Evolutionary conservation across 495 filamentous ascomycete genomes (phyloP).

Genomic region (Schizothecium vesticola): DNA sequence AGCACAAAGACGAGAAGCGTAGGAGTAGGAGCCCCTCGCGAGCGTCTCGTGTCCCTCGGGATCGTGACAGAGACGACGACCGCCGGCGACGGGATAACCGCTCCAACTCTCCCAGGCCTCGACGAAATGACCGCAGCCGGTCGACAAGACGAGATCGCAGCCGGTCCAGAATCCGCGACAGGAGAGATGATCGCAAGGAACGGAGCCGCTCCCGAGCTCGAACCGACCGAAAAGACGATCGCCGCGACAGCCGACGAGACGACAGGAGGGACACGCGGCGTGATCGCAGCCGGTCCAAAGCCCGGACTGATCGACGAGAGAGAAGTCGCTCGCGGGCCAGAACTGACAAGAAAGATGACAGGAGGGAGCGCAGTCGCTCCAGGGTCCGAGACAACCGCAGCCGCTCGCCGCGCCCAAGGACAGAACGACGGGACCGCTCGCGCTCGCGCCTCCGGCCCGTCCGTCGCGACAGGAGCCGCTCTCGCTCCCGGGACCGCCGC

Average conservation of each 20-base stretch:
- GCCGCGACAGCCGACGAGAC: slow-evolving; percentile 20
- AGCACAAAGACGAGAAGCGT: slow-evolving; percentile 26
- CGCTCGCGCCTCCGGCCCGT: slow-evolving; percentile 19
- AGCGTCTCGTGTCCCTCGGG: slow-evolving; percentile 25
- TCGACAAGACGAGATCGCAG: slow-evolving; percentile 22
- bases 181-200: slow-evolving; percentile 32
- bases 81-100: slow-evolving; percentile 21
- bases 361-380: slow-evolving; percentile 34
- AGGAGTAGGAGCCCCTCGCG: slow-evolving; percentile 32
- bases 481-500: slow-evolving; percentile 20
- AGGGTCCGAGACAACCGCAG: slow-evolving; percentile 26
- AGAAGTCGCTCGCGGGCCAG: slow-evolving; percentile 31
- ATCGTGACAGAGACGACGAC: slow-evolving; percentile 24
- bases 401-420: slow-evolving; percentile 24
- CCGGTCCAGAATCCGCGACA: slow-evolving; percentile 21
- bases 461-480: slow-evolving; percentile 24
- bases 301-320: slow-evolving; percentile 23
- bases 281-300: slow-evolving; percentile 28
- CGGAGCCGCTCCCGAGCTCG: slow-evolving; percentile 36
- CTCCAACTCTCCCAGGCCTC: slow-evolving; percentile 21
- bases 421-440: slow-evolving; percentile 27
- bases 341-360: slow-evolving; percentile 26
- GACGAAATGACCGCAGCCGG: slow-evolving; percentile 21
- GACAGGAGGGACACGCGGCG: slow-evolving; percentile 20
- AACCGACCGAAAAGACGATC: slow-evolving; percentile 19